Evolutionary conservation across 2,329 filamentous ascomycete species (phyloP), one percentile per base, ranked within the genome.

Genomic region (Fusarium lateritium): DNA sequence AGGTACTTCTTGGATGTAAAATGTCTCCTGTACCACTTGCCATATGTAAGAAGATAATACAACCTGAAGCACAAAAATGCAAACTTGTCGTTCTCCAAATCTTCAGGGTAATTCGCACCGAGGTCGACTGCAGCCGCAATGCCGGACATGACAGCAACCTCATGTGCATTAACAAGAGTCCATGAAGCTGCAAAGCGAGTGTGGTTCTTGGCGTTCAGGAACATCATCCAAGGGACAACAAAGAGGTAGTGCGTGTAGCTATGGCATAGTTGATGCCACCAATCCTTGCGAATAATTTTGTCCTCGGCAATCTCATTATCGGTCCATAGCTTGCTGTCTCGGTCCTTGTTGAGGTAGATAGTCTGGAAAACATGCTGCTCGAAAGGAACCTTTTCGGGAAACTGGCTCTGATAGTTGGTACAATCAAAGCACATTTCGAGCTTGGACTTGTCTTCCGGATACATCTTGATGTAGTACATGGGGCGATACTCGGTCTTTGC

Each of bases 81-180:
- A 72, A 89, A 91, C 54, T 80, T 81, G 63, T 90, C 88, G n/a
- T 86, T 77, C 77, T 90, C 88, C 3, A 91, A 73, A 70, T 90
- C 88, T 62, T 68, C 65, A 4, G 65, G 65, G 10, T 68, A 68
- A 0, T 21, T 50, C 1, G 64, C 65, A 2, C 65, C 65, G 0
- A 68, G n/a, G 6, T 68, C 65, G 3, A 68, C 65, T 1, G 65
- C 65, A 9, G 65, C 65, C 1, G 65, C 65, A 4, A 68, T 68
- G 2, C 65, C 65, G 0, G 65, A 68, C 65, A 68, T 68, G 24
- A 68, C 65, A 0, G 65, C 65, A 0, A 68, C 51, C 15, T 68
- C 65, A 5, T 68, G 65, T 0, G 65, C 65, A 11, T 68, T 68
- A 40, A 68, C 64, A 0, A 68, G 46, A 1, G 65, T 68, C 65